phyloP scores from a whole-genome alignment of 345 rosid species.

The Arabidopsis suecica region DNA sequence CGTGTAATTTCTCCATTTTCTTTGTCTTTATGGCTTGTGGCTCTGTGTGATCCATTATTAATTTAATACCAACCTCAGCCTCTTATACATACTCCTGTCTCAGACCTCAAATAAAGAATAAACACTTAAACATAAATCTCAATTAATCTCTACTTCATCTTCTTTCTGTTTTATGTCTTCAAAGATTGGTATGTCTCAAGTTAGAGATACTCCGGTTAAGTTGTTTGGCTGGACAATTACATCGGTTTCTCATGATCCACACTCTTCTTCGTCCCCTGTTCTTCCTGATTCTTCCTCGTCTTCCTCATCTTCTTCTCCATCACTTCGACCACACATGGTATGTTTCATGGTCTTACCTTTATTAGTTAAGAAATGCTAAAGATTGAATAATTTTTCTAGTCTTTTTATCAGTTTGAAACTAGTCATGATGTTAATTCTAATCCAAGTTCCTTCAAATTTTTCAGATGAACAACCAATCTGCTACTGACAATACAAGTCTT shows the following conservation, averaged over 20 bases:
- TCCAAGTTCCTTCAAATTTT: neutral
- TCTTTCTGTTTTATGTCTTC: constrained; percentile 14
- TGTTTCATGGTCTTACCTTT: constrained; percentile 14
- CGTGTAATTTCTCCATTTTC: constrained; percentile 29
- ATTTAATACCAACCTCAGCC: constrained; percentile 17
- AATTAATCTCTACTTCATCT: constrained; percentile 3
- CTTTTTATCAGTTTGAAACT: constrained; percentile 2
- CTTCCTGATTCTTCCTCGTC: constrained; percentile 22
- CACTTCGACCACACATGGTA: constrained; percentile 37
- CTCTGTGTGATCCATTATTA: constrained; percentile 32
- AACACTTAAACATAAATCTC: constrained; percentile 18
- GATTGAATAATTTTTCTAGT: neutral
- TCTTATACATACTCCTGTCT: constrained; percentile 29
- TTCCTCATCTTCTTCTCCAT: constrained; percentile 28
- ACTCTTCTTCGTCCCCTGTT: constrained; percentile 17
- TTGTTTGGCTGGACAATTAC: constrained; percentile 41
- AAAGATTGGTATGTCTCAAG: constrained; percentile 17
- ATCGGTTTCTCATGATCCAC: neutral
- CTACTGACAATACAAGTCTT: constrained; percentile 16
- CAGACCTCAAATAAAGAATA: constrained; percentile 18
- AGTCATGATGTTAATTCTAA: constrained; percentile 26
- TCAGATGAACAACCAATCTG: constrained; percentile 31
- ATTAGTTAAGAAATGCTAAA: neutral
- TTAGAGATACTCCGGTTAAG: constrained; percentile 30
- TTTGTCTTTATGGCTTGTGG: constrained; percentile 43